Evolutionary conservation across 129 eudicot genomes (phyloP), one percentile per base, ranked within the genome.

Genomic region (Flaveria linearis): DNA sequence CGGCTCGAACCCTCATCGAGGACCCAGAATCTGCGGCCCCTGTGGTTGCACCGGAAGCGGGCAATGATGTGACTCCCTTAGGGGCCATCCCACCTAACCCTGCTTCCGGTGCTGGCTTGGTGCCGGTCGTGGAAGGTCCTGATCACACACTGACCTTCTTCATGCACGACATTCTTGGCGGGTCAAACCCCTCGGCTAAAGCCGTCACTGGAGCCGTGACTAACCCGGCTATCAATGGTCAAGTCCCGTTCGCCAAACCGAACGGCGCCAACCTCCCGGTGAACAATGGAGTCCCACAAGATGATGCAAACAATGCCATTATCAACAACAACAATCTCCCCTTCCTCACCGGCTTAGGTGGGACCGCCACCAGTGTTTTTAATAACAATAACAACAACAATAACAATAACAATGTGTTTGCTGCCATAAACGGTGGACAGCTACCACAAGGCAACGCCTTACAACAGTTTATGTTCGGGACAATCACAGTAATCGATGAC

Each of bases 391-490:
- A 83, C 45, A 75, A 67, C 1, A 62, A 62, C 51, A 84, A 65
- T 10, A 64, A 64, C n/a, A 76, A 66, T 47, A 83, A 83, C 23
- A 73, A 72, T 3, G 66, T 73, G 56, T 72, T 79, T 74, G 80
- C 80, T 20, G 90, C 90, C 39, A 78, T 84, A 50, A 84, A 86
- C 20, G 84, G 88, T 10, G 88, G 86, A 7, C 86, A 87, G 47
- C 79, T 91, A 68, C 87, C 92, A 0, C 47, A 79, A 7, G 98
- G 96, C 7, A 63, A 83, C 16, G 82, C 90, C 11, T 79, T 92
- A 14, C 94, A 90, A 77, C 86, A 88, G 78, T 92, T 92, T 71
- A 92, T 92, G 98, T 92, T 92, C 68, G 98, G 98, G 33, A 92
- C 98, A 9, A 52, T 92, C 87, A 92, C 92, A 2, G 98, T 82